These are phyloP conservation scores for Dothideomycetes sp. DNA, from an alignment of 2,329 filamentous ascomycete species.

Conservation along the genomic window DNA sequence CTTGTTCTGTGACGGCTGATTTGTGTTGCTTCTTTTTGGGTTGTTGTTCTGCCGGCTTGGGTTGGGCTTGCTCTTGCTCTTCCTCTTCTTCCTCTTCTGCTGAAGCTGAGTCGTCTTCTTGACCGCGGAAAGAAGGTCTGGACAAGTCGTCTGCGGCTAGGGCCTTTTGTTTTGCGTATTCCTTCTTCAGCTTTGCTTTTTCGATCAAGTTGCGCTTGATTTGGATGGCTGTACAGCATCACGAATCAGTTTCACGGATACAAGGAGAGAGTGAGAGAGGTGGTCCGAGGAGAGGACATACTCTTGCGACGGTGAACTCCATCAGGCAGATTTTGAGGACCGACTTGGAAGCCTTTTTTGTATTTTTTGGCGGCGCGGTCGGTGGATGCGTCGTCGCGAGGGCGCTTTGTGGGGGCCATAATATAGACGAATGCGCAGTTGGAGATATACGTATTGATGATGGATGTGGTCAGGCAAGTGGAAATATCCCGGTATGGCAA, in stretches of 20 bases:
- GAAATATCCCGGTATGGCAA: too few species aligned
- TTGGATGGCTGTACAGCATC: slow-evolving; percentile 68
- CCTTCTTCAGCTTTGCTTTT: slow-evolving; percentile 87
- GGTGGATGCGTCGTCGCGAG: slow-evolving; percentile 13
- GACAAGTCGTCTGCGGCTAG: slow-evolving; percentile 29
- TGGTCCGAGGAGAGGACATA: slow-evolving; percentile 22
- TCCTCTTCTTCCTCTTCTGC: background rate
- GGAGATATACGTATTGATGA: background rate
- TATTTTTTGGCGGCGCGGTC: slow-evolving; percentile 38
- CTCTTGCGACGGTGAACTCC: slow-evolving; percentile 78
- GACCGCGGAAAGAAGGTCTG: slow-evolving; percentile 22
- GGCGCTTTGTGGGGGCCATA: slow-evolving; percentile 9
- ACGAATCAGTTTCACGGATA: too few species aligned
- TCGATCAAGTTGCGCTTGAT: slow-evolving; percentile 84
- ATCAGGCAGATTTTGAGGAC: slow-evolving; percentile 83
- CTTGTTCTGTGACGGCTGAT: background rate
- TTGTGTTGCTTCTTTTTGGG: background rate
- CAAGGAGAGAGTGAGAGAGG: too few species aligned
- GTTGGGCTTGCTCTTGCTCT: background rate
- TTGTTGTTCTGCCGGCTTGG: background rate
- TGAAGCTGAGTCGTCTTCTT: slow-evolving; percentile 4
- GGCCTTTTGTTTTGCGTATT: slow-evolving; percentile 79
- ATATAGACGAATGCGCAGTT: background rate
- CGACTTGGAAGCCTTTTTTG: slow-evolving; percentile 71
- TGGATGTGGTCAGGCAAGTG: too few species aligned